Percentiles rank a stretch among this genome's conserved stretches.
phyloP scores from a whole-genome alignment of 805 yeast species.

The Candida mattraensis region DNA sequence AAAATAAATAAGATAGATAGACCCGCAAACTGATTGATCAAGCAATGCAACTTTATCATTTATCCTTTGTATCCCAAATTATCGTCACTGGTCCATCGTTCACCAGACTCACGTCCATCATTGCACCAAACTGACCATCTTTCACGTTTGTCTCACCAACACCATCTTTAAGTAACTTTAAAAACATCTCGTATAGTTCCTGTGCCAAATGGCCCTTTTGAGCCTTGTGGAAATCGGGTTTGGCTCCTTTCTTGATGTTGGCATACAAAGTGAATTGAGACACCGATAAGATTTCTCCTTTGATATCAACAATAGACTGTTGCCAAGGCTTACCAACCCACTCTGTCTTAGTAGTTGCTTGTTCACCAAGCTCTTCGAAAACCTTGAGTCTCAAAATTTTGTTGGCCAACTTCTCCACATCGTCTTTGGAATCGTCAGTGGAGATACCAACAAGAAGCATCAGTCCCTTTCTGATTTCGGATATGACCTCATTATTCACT shows the following conservation, averaged over 20 bases:
- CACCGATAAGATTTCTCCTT: constrained; percentile 78
- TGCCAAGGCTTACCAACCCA: constrained; percentile 78
- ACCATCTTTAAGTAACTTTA: constrained; percentile 45
- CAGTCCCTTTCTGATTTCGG: constrained; percentile 75
- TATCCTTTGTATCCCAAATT: constrained; percentile 66
- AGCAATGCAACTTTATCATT: constrained; percentile 8
- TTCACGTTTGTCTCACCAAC: constrained; percentile 66
- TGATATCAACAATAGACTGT: constrained; percentile 57
- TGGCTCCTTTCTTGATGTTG: constrained; percentile 82
- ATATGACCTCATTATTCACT: constrained; percentile 68
- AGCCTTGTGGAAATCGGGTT: constrained; percentile 93
- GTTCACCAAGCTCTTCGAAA: constrained; percentile 56
- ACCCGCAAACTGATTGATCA: background rate
- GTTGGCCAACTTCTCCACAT: constrained; percentile 64
- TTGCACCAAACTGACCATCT: constrained; percentile 93
- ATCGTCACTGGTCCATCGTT: constrained; percentile 96
- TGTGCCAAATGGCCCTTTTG: constrained; percentile 70
- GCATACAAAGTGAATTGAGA: constrained; percentile 93
- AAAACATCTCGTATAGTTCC: constrained; percentile 52
- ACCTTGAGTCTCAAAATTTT: constrained; percentile 66
- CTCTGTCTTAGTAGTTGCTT: constrained; percentile 44
- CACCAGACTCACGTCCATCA: constrained; percentile 90
- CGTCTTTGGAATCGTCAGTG: constrained; percentile 72
- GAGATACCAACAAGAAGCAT: constrained; percentile 84
- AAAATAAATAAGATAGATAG: constrained; percentile 9